Conservation (phyloP, 345 rosid genomes). For the Lumnitzera littorea region DNA sequence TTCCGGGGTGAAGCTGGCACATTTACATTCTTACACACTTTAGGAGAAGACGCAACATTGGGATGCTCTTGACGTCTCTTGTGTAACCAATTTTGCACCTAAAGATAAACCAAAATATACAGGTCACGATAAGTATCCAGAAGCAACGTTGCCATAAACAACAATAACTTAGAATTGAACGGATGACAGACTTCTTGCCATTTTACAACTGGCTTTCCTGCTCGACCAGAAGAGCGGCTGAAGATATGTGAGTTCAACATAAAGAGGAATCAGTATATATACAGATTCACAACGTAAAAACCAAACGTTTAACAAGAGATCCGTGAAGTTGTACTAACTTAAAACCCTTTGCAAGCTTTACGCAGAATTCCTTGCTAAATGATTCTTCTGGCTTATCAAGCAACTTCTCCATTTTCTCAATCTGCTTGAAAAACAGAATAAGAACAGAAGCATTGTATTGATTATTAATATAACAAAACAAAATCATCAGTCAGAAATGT, state of each 20-base stretch:
- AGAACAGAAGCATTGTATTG: background rate
- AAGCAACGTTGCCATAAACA: background rate
- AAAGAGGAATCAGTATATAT: background rate
- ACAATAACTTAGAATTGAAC: background rate
- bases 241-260: slow-evolving; percentile 6
- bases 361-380: slow-evolving; percentile 36
- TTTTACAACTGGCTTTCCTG: slow-evolving; percentile 55
- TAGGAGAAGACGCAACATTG: slow-evolving; percentile 26
- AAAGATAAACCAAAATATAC: slow-evolving; percentile 5
- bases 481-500: too few relatives aligned
- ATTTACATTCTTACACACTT: slow-evolving; percentile 18
- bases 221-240: slow-evolving; percentile 64
- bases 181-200: slow-evolving; percentile 44
- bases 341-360: slow-evolving; percentile 49
- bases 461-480: background rate
- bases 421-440: slow-evolving; percentile 15
- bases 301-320: background rate
- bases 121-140: background rate
- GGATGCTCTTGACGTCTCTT: slow-evolving; percentile 19
- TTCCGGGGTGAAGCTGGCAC: slow-evolving; percentile 12
- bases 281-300: background rate
- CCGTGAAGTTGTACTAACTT: slow-evolving; percentile 28
- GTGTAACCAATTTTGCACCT: slow-evolving; percentile 47
- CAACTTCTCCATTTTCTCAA: slow-evolving; percentile 53
- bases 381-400: slow-evolving; percentile 23